Conservation (phyloP, 2,329 filamentous ascomycete genomes). For the Exserohilum rostratum region DNA sequence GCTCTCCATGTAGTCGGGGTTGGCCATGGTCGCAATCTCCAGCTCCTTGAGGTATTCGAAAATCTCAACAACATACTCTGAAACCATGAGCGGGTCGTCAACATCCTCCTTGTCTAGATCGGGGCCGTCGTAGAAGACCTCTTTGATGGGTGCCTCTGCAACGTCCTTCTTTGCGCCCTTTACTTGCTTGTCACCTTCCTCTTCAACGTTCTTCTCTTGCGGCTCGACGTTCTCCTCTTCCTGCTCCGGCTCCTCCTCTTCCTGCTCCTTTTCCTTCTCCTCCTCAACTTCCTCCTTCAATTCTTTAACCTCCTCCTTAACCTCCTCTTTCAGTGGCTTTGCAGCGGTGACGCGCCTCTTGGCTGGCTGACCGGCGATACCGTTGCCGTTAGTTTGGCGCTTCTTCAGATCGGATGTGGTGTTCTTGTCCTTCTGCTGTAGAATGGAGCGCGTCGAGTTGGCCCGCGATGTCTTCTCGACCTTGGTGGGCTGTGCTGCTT, state of each 20-base stretch:
- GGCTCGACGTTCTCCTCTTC: slow-evolving; percentile 64
- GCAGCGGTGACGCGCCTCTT: slow-evolving; percentile 69
- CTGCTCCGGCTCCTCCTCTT: slow-evolving; percentile 53
- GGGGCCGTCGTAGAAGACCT: slow-evolving; percentile 43
- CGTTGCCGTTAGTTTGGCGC: slow-evolving; percentile 74
- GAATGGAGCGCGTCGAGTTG: slow-evolving; percentile 66
- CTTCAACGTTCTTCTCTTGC: slow-evolving; percentile 48
- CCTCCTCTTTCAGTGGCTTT: slow-evolving; percentile 61
- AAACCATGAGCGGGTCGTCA: slow-evolving; percentile 96
- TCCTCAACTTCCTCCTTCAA: slow-evolving; percentile 61
- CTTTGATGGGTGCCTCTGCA: slow-evolving; percentile 26
- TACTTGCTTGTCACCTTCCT: slow-evolving; percentile 32
- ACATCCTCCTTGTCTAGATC: slow-evolving; percentile 85
- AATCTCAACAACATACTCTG: slow-evolving; percentile 95
- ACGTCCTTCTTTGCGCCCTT: slow-evolving; percentile 26
- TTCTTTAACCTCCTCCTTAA: slow-evolving; percentile 55
- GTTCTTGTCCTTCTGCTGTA: slow-evolving; percentile 75
- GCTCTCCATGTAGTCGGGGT: slow-evolving; percentile 92
- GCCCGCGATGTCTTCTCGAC: slow-evolving; percentile 73
- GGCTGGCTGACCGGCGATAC: slow-evolving; percentile 64
- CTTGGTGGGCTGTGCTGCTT: slow-evolving; percentile 78
- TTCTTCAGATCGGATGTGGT: slow-evolving; percentile 70
- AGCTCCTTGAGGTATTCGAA: slow-evolving; percentile 93
- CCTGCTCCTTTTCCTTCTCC: slow-evolving; percentile 60
- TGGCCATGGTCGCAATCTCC: slow-evolving; percentile 80